phyloP scores from a whole-genome alignment of 148 eudicot species.

The Rhododendron kiyosumense region DNA sequence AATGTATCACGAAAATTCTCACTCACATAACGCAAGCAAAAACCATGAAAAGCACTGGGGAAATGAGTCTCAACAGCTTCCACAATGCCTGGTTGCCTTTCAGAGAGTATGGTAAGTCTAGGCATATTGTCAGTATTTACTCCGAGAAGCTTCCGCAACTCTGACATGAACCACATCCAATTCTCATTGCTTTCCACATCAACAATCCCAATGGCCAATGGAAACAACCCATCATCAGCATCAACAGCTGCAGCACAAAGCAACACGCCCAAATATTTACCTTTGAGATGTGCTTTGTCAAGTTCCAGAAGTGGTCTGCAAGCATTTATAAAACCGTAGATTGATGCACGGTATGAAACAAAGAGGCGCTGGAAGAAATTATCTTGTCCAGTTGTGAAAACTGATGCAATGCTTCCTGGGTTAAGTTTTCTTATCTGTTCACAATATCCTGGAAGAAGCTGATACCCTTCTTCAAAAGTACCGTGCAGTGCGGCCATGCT shows the following conservation, averaged over 20 bases:
- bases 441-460: slow-evolving; percentile 85
- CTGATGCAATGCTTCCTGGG: slow-evolving; percentile 89
- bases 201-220: slow-evolving; percentile 82
- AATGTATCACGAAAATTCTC: slow-evolving; percentile 94
- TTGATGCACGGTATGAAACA: slow-evolving; percentile 77
- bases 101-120: slow-evolving; percentile 83
- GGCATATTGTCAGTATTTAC: slow-evolving; percentile 94
- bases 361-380: slow-evolving; percentile 87
- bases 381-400: slow-evolving; percentile 70
- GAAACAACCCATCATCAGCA: slow-evolving; percentile 80
- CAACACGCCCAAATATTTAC: slow-evolving; percentile 80
- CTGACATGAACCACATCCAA: slow-evolving; percentile 99
- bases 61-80: slow-evolving; percentile 92
- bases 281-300: slow-evolving; percentile 75
- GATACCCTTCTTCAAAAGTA: slow-evolving; percentile 90
- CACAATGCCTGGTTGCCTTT: slow-evolving; percentile 72
- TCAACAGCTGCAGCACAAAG: slow-evolving; percentile 92
- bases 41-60: slow-evolving; percentile 82
- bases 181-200: slow-evolving; percentile 88
- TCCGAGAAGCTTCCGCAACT: slow-evolving; percentile 86
- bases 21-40: slow-evolving; percentile 77
- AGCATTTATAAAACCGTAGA: slow-evolving; percentile 83
- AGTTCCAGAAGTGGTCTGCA: slow-evolving; percentile 94
- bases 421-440: slow-evolving; percentile 82
- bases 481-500: slow-evolving; percentile 99